Evolutionary conservation across 306 rosid species (phyloP), one percentile per base, ranked within the genome.

Genomic region (Inga oerstediana): DNA sequence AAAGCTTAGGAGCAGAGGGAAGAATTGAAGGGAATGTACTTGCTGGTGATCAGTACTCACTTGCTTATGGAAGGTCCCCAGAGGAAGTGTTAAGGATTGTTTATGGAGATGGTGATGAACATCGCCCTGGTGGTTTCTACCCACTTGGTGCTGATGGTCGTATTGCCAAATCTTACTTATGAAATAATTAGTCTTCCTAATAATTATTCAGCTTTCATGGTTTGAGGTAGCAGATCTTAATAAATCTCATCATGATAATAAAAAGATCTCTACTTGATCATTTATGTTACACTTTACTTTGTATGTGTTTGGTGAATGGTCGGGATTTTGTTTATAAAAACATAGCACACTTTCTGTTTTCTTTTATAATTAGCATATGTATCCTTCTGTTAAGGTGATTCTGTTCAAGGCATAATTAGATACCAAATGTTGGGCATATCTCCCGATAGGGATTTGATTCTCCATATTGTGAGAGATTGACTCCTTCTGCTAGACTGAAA

Each of bases 41-140:
- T 2, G 89, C 90, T 0, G 97, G 89, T 46, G 85, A 96, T 67
- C 37, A 39, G 27, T 1, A 81, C 58, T 93, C 97, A 4, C 37
- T 94, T 6, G 13, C 97, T 8, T 96, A 79, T 79, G 72, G 45
- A 27, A 87, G 99, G 46, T 89, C 94, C 3, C 97, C 97, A 0
- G 2, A 84, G 76, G 97, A 96, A 85, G 90, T 94, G 59, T 65
- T 96, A 41, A 92, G 97, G 73, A 96, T 96, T 22, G 77, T 92
- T 0, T 94, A 96, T 87, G 91, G 89, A 2, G 5, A 35, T 4
- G 97, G 94, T 5, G 61, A 91, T 84, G 94, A 96, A 73, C 43
- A 3, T 76, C 64, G 48, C 11, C 94, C 98, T 0, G 98, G 99
- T 20, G 97, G 98, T 8, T 88, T 96, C 85, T 94, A 59, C 72